A percentile compares a stretch with the other conserved stretches of the same genome.
phyloP scores from a whole-genome alignment of 129 eudicot genomes.

The Sambucus nigra region DNA sequence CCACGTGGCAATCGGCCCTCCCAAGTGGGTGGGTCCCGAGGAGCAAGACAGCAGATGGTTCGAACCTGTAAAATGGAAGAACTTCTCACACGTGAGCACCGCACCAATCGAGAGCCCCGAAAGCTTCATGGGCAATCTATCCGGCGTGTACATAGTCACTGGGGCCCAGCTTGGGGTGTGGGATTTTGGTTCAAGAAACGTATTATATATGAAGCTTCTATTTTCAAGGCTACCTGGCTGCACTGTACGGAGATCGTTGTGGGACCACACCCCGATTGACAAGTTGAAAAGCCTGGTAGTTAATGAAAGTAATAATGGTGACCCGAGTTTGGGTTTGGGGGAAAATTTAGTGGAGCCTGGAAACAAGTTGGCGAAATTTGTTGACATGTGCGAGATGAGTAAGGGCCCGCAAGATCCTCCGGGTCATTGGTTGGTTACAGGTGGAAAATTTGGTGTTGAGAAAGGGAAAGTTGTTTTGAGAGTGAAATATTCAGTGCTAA shows the following conservation, averaged over 20 bases:
- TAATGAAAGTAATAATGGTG: conserved; percentile 8
- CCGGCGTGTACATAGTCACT: conserved; percentile 55
- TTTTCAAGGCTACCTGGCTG: conserved; percentile 56
- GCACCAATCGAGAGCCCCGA: conserved; percentile 68
- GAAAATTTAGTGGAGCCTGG: conserved; percentile 8
- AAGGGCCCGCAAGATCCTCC: conserved; percentile 56
- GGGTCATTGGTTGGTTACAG: conserved; percentile 74
- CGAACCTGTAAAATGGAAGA: conserved; percentile 71
- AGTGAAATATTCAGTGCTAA: conserved; percentile 52
- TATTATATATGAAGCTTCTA: conserved; percentile 57
- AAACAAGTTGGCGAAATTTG: conserved; percentile 49
- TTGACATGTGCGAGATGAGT: conserved; percentile 55
- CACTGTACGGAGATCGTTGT: conserved; percentile 54
- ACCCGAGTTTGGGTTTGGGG: conserved; percentile 28
- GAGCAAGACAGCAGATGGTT: conserved; percentile 81
- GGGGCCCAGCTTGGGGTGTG: conserved; percentile 75
- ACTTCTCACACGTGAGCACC: conserved; percentile 67
- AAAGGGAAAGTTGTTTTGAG: conserved; percentile 68
- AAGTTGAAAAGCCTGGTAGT: conserved; percentile 12
- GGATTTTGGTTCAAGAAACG: conserved; percentile 77
- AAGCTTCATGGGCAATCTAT: conserved; percentile 41
- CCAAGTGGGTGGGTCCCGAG: conserved; percentile 75
- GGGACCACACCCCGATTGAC: conserved; percentile 50
- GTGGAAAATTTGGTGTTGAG: conserved; percentile 69
- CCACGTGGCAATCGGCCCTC: conserved; percentile 67